Base-by-base conservation (phyloP, 768 basidiomycete genomes). In the Saitozyma sp. region DNA sequence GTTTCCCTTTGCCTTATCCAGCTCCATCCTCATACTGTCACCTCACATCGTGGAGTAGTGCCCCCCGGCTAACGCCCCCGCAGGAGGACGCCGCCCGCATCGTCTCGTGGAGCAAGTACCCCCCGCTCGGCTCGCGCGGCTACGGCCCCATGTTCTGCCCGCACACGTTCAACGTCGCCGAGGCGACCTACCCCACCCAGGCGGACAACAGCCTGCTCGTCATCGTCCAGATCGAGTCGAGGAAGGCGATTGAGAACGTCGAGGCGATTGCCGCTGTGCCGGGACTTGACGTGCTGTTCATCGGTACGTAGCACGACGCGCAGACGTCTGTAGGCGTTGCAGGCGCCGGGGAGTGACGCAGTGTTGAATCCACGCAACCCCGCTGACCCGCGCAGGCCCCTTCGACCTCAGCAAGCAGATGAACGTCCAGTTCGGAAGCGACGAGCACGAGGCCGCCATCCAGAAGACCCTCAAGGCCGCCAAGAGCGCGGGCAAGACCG, bases 161-260 rank as follows among this genome's bases (percentile, higher is more conserved):
- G 9, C 71, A 74, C 45, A 59, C 68, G 8, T 79, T 79, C 61
- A 71, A 71, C 8, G 64, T 72, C 37, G 56, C 60, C 29, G 63
- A 70, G 37, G 59, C 67, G n/a, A 70, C 73, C 19, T 80, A 80
- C 61, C 71, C 73, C 19, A 60, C 59, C 7, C 63, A 59, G 10
- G 72, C 77, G 8, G 77, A 79, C 67, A 66, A 74, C 16, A 66
- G 68, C 43, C 64, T 74, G 4, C 57, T 80, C 16, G 73, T 77
- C 50, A 75, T 77, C 52, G 75, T 80, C 1, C 79, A 80, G 64
- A 80, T 80, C 46, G 79, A 80, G 63, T 71, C 68, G 5, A 55
- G 60, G 16, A 50, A 67, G 29, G 79, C 75, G 7, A 54, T 80
- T 1, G 69, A 76, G 59, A 79, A 79, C 62, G 75, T 74, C 17